These are phyloP conservation scores for Meyerozyma carpophila DNA, from an alignment of 1,139 yeast genomes.

Conservation along the genomic window DNA sequence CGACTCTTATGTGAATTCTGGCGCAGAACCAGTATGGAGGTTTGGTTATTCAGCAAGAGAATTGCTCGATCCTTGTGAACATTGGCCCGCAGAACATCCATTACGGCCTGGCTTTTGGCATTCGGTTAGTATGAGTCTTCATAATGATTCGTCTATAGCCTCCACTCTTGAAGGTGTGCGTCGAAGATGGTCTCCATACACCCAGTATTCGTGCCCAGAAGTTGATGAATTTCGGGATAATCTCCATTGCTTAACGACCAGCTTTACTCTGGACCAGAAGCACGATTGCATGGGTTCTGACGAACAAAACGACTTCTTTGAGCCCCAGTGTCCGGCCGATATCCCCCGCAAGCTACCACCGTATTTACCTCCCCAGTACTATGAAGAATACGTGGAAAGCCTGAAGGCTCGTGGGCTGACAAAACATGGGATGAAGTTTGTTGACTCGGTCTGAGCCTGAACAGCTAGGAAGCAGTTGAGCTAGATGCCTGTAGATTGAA, in stretches of 20 bases:
- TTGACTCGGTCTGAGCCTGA: neutral
- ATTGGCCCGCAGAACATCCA: constrained; percentile 21
- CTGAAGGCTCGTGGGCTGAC: neutral
- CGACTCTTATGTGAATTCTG: constrained; percentile 22
- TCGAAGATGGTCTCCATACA: constrained; percentile 15
- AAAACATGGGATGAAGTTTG: neutral
- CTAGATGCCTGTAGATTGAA: no score
- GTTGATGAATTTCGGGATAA: neutral
- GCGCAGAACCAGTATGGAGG: constrained; percentile 26
- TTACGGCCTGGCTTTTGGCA: constrained; percentile 28
- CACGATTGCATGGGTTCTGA: constrained; percentile 21
- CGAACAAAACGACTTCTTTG: constrained; percentile 20
- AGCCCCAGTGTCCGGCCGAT: constrained; percentile 1
- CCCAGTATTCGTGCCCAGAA: neutral
- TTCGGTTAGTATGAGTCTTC: constrained; percentile 6
- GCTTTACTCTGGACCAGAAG: constrained; percentile 18
- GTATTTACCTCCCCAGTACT: neutral
- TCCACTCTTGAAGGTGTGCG: constrained; percentile 3
- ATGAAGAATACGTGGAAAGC: neutral
- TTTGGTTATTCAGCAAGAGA: constrained; percentile 26
- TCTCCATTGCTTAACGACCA: constrained; percentile 11
- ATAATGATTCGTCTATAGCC: constrained; percentile 11
- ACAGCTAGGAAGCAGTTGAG: no score
- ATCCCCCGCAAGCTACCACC: neutral
- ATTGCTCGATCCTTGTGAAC: constrained; percentile 20